phyloP scores from a whole-genome alignment of 2,329 filamentous ascomycete genomes.

The Colletotrichum sp. region DNA sequence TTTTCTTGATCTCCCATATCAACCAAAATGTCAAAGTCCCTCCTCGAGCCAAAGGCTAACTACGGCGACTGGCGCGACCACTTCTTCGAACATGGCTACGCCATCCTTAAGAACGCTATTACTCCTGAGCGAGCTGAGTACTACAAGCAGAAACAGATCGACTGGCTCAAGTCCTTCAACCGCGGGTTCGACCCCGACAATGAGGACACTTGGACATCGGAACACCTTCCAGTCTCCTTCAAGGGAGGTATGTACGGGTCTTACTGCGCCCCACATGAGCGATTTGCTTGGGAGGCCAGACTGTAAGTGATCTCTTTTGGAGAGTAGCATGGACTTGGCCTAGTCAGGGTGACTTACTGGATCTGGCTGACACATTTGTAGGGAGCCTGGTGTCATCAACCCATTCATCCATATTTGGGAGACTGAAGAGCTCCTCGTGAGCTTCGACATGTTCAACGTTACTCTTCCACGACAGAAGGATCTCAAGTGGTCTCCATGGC shows the following conservation, averaged over 20 bases:
- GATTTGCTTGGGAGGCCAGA: slow-evolving; percentile 47
- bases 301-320: slow-evolving; percentile 11
- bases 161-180: slow-evolving; percentile 46
- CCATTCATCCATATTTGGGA: slow-evolving; percentile 46
- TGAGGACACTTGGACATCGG: slow-evolving; percentile 43
- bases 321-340: neutral
- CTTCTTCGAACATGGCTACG: slow-evolving; percentile 43
- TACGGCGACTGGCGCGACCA: slow-evolving; percentile 43
- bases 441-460: slow-evolving; percentile 41
- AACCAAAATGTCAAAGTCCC: neutral
- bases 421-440: slow-evolving; percentile 29
- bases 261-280: slow-evolving; percentile 45
- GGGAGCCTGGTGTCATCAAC: slow-evolving; percentile 43
- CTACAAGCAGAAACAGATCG: slow-evolving; percentile 43
- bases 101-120: slow-evolving; percentile 45
- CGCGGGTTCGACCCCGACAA: slow-evolving; percentile 43
- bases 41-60: neutral
- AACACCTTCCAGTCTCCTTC: slow-evolving; percentile 45
- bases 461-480: slow-evolving; percentile 35
- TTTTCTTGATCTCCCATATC: neutral
- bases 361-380: neutral
- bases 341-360: rapidly evolving
- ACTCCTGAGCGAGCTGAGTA: slow-evolving; percentile 39
- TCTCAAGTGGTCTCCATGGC: slow-evolving; percentile 6
- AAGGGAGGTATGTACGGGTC: slow-evolving; percentile 49